Evolutionary conservation across 768 basidiomycete species (phyloP), one percentile per base, ranked within the genome.

Genomic region (Leccinum rimulosum): DNA sequence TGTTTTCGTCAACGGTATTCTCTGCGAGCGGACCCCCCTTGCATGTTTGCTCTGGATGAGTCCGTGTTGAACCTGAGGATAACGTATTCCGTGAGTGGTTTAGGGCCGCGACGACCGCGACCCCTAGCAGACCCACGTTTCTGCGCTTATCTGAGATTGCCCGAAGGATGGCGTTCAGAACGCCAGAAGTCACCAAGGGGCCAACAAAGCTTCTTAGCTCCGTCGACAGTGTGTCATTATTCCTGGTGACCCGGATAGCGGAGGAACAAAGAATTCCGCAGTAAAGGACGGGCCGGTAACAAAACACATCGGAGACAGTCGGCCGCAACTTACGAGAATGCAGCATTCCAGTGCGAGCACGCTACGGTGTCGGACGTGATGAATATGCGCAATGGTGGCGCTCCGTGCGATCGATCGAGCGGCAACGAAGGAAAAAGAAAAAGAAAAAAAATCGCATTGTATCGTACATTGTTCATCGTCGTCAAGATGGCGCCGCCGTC

Each of bases 91-190:
- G 27, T 8, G 33, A 43, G 27, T 19, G 28, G 50, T 19, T 33
- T 11, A 28, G 48, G 36, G 55, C 30, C 36, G 3, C 43, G 22
- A 28, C 14, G 56, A 58, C 52, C 38, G 27, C 51, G n/a, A 25
- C 58, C 38, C 38, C 52, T 57, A 33, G 50, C 31, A 22, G 19
- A 36, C 28, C 48, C 61, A 45, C 19, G 43, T 50, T 47, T 51
- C 30, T 28, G 48, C 52, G 55, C 48, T 60, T 56, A 70, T 65
- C 68, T 62, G 28, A 68, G 65, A 68, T 68, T 61, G 51, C 33
- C 36, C 33, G 48, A 61, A 61, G 25, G 22, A 55, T 15, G 49
- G 33, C 17, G 27, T 48, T 48, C 27, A 58, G 57, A 64, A 61
- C 25, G 50, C 25, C 55, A 45, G 56, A 70, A 62, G 58, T 57